Evolutionary conservation across 2,329 filamentous ascomycete species (phyloP), one percentile per base, ranked within the genome.

Genomic region (Orbilia javanica): DNA sequence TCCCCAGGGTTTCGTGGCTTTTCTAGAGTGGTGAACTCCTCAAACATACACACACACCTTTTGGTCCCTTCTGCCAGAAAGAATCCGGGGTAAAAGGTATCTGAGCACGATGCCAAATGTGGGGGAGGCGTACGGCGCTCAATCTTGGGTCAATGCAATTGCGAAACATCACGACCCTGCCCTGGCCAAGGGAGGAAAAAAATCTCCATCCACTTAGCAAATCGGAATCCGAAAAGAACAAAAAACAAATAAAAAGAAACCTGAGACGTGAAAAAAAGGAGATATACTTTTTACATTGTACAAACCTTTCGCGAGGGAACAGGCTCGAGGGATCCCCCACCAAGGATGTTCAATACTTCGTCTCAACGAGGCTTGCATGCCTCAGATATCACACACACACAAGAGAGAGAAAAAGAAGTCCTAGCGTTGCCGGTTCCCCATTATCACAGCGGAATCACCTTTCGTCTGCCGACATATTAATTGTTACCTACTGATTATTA

Each of bases 81-180:
- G 64, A 78, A 72, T 67, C 60, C 67, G 74, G 74, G 74, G 72
- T 67, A 66, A 55, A 34, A 18, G 55, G 18, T 62, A 65, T 44
- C 46, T 63, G 46, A 63, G 44, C 52, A 71, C 52, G 42, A 65
- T 76, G 34, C 52, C 44, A 48, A 65, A 62, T 70, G 72, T 77
- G 72, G 72, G 72, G 72, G 72, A 66, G 65, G 72, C 65, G 65
- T 70, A 55, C 60, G 65, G 72, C 65, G 57, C 36, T 71, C 62
- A 66, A 57, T 60, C 60, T 46, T 50, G 48, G 72, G 25, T 44
- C 50, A 65, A 60, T 60, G 53, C 53, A 60, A 65, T 76, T 65
- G 64, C 72, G 65, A 76, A 60, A 70, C 72, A 70, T 77, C 36
- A 57, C 55, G 27, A 60, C 44, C 67, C 31, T 34, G 42, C 7